Evolutionary conservation across 169 alveolate genomes (phyloP).

Genomic region (Plasmodium ovale): DNA sequence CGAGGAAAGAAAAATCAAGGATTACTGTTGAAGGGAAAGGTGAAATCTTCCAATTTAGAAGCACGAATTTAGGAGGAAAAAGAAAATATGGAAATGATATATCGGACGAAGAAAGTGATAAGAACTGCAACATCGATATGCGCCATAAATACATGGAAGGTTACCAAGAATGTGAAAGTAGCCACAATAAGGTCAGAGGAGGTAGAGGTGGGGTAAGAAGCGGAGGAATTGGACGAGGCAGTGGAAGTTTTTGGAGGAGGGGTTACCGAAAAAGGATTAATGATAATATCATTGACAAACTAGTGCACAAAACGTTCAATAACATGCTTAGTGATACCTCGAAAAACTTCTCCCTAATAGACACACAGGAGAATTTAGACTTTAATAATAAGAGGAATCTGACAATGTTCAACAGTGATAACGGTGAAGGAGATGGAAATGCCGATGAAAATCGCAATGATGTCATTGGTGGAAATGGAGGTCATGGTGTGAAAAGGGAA

Average conservation of each 20-base stretch:
- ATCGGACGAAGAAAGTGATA: no score
- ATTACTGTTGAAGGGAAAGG: no score
- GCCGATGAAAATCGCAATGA: no score
- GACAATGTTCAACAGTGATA: conserved; percentile 1
- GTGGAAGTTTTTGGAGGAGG: not conserved
- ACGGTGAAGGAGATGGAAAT: not conserved
- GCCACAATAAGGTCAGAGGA: not conserved
- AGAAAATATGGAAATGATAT: no score
- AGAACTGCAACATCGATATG: no score
- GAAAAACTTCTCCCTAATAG: not conserved
- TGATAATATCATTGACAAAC: not conserved
- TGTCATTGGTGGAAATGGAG: no score
- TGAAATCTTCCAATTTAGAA: no score
- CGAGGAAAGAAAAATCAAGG: no score
- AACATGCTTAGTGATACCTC: not conserved
- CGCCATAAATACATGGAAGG: no score
- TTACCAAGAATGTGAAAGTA: no score
- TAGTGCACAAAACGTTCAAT: not conserved
- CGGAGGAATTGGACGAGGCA: not conserved
- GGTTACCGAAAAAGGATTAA: not conserved
- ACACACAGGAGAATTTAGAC: not conserved
- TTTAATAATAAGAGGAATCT: conserved; percentile 5
- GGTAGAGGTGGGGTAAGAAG: not conserved
- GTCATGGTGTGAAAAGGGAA: no score
- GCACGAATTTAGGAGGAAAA: no score